A percentile compares a stretch with the other conserved stretches of the same genome.
phyloP scores from a whole-genome alignment of 2,329 filamentous ascomycete genomes.

The Juglanconis oblonga region DNA sequence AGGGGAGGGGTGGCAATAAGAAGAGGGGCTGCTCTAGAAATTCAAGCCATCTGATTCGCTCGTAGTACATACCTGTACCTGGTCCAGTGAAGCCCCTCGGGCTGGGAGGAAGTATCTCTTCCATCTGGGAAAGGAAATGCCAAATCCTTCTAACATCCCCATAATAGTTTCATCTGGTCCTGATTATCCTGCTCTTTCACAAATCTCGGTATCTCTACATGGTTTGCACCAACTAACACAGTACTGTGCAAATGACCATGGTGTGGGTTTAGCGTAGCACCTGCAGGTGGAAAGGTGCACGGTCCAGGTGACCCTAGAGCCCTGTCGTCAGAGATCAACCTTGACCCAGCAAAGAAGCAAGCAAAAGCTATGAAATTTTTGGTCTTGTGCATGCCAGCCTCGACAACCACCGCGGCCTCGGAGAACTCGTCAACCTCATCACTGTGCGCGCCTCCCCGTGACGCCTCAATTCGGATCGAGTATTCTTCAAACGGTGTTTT shows the following conservation, averaged over 20 bases:
- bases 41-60: too few species aligned
- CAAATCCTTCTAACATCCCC: neutral
- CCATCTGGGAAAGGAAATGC: neutral
- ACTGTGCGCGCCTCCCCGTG: neutral
- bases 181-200: too few species aligned
- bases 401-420: neutral
- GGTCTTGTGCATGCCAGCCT: constrained; percentile 12
- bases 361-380: constrained; percentile 19
- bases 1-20: neutral
- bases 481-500: neutral
- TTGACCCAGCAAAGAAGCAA: constrained; percentile 4
- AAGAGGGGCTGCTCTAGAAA: neutral
- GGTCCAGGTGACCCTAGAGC: neutral
- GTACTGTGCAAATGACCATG: neutral
- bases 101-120: too few species aligned
- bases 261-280: neutral
- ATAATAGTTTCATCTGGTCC: too few species aligned
- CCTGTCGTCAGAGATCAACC: constrained; percentile 18
- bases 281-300: neutral
- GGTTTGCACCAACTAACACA: neutral
- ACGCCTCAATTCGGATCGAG: neutral
- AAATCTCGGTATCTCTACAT: too few species aligned
- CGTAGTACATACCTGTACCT: too few species aligned
- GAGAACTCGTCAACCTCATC: constrained; percentile 5
- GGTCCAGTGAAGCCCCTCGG: too few species aligned